These are phyloP conservation scores for Persicaria tinctoria DNA, from an alignment of 148 eudicot genomes.

Conservation along the genomic window DNA sequence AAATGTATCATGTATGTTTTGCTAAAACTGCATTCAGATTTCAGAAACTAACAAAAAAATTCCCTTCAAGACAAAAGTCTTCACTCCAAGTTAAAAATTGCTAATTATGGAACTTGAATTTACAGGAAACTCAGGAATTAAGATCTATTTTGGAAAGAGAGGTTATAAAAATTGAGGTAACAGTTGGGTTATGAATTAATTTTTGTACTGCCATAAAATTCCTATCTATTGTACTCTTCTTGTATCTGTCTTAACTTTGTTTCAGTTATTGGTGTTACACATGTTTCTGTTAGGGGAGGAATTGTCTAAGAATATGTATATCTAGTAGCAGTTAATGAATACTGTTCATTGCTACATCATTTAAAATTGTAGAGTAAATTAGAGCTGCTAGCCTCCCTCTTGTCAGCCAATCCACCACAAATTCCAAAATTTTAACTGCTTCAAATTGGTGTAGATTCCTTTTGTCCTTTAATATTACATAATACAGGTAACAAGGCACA, in stretches of 20 bases:
- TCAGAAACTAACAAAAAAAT: not conserved
- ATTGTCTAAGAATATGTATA: not conserved
- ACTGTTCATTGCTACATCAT: not conserved
- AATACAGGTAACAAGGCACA: not conserved
- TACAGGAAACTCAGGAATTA: slow-evolving; percentile 78
- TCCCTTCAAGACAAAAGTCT: not conserved
- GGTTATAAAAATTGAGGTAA: slow-evolving; percentile 66
- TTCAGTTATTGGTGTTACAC: not conserved
- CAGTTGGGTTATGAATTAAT: not conserved
- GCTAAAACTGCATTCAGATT: not conserved
- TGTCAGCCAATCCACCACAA: not conserved
- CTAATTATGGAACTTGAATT: not conserved
- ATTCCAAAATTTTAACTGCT: not conserved
- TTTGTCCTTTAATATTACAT: not conserved
- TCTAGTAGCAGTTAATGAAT: not conserved
- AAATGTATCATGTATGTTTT: not conserved
- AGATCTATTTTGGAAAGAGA: slow-evolving; percentile 60
- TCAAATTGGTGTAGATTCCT: not conserved
- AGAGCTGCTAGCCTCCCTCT: not conserved
- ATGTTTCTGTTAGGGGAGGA: not conserved
- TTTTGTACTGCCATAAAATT: not conserved
- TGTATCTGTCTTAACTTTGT: not conserved
- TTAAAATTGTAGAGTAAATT: not conserved
- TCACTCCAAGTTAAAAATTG: not conserved
- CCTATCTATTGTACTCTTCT: not conserved